Percentiles rank a stretch among this genome's conserved stretches.
Evolutionary conservation across 2,329 filamentous ascomycete genomes (phyloP).

Genomic region (Aspergillus thermomutatus): DNA sequence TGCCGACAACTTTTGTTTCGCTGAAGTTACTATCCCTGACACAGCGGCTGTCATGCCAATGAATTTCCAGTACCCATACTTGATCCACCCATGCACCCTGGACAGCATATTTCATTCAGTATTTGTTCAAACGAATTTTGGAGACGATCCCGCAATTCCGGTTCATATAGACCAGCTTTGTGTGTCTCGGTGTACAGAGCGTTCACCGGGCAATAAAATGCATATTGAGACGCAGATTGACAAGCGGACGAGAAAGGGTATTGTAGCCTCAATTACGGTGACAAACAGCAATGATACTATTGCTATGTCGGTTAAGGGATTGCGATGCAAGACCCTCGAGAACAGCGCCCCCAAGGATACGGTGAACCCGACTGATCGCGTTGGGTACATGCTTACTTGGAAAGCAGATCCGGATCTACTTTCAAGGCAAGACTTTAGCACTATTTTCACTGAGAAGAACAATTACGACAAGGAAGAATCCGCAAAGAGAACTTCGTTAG

Average conservation of each 20-base stretch:
- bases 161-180: slow-evolving; percentile 20
- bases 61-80: slow-evolving; percentile 20
- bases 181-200: slow-evolving; percentile 7
- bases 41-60: slow-evolving; percentile 26
- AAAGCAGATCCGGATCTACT: slow-evolving; percentile 16
- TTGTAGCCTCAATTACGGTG: slow-evolving; percentile 14
- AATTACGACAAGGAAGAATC: neutral
- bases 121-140: slow-evolving; percentile 14
- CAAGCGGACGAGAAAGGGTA: neutral
- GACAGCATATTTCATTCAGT: slow-evolving; percentile 31
- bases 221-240: slow-evolving; percentile 10
- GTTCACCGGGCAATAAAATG: slow-evolving; percentile 7
- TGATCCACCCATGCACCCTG: slow-evolving; percentile 31
- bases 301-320: slow-evolving; percentile 11
- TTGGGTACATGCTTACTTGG: slow-evolving; percentile 21
- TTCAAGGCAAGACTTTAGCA: neutral
- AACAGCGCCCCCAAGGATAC: neutral
- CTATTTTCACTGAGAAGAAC: neutral
- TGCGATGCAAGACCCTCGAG: slow-evolving; percentile 14
- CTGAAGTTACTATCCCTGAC: slow-evolving; percentile 23
- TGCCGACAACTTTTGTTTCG: slow-evolving; percentile 10
- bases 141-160: slow-evolving; percentile 17
- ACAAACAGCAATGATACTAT: neutral
- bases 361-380: neutral
- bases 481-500: neutral